Percentiles rank a stretch among this genome's conserved stretches.
Conservation (phyloP, 2,329 filamentous ascomycete species). For the Hypoxylon sp. region DNA sequence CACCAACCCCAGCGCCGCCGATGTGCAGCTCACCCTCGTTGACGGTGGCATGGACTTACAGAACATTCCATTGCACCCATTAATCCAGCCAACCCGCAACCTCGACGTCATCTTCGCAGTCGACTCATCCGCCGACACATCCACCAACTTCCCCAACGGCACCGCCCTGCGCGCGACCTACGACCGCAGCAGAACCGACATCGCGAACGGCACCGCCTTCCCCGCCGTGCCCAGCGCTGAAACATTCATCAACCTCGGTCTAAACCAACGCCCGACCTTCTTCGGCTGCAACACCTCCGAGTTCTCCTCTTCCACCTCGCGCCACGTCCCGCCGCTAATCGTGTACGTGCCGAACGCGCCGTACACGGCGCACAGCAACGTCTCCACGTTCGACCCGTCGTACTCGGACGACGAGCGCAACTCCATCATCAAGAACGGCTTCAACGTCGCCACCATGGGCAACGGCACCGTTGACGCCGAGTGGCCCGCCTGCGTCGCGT, state of each 20-base stretch:
- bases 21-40: slow-evolving; percentile 75
- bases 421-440: slow-evolving; percentile 88
- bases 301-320: slow-evolving; percentile 61
- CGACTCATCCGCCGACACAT: slow-evolving; percentile 82
- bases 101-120: slow-evolving; percentile 88
- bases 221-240: slow-evolving; percentile 80
- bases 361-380: slow-evolving; percentile 82
- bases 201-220: slow-evolving; percentile 78
- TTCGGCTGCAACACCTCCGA: slow-evolving; percentile 83
- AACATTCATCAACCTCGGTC: slow-evolving; percentile 82
- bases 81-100: slow-evolving; percentile 79
- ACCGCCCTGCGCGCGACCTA: slow-evolving; percentile 82
- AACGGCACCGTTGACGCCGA: slow-evolving; percentile 81
- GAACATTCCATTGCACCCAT: slow-evolving; percentile 83
- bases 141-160: slow-evolving; percentile 81
- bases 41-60: slow-evolving; percentile 85
- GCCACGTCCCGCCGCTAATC: slow-evolving; percentile 71
- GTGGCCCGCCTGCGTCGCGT: slow-evolving; percentile 90
- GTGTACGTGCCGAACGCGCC: slow-evolving; percentile 92
- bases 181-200: slow-evolving; percentile 70
- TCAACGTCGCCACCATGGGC: slow-evolving; percentile 84
- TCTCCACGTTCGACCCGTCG: slow-evolving; percentile 79
- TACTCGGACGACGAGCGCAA: slow-evolving; percentile 79
- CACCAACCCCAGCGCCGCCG: slow-evolving; percentile 70
- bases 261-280: slow-evolving; percentile 83